Base-by-base conservation (phyloP, 352 stramenopile species). In the Globisporangium recalcitrans region DNA sequence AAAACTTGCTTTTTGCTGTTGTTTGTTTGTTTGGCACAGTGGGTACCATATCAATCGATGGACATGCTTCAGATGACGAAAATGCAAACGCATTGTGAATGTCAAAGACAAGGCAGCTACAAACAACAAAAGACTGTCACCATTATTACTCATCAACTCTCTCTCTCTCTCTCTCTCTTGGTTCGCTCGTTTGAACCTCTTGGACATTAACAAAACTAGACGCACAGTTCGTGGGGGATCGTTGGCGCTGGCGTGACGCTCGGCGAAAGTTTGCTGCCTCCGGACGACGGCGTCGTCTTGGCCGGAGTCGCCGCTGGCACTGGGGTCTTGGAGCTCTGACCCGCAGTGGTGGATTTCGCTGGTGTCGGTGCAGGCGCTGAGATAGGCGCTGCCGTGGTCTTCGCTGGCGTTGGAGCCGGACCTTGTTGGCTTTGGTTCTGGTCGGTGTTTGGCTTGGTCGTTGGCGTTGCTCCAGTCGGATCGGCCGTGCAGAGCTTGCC, bases 401-500 rank as follows among this genome's bases (percentile, higher is more conserved):
- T 71, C 26, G 64, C 52, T 51, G 65, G 52, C 24, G 58, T 52
- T 22, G 58, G 26, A 2, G 64, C 44, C n/a, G 34, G 58, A 19
- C 32, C n/a, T 54, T 55, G 27, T 19, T 44, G 31, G 21, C 49
- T 47, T 34, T 47, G 52, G 9, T 44, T 14, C 31, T 61, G 60
- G 38, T 53, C 34, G 16, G 38, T 21, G 5, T 44, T 52, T 14
- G 63, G 32, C 29, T 52, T 64, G 6, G 57, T 24, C 21, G 56
- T 42, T 27, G 65, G 54, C 9, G 46, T 54, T 3, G 60, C 49
- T 14, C 55, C 61, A 16, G 57, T 60, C n/a, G 57, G 60, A 22
- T 70, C 65, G 1, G 34, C 61, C 0, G 70, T 74, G 29, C 69
- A 76, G n/a, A 76, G 60, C 42, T 72, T 77, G 47, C 70, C 67